phyloP scores from a whole-genome alignment of 257 asterid species.

The Mentha longifolia region DNA sequence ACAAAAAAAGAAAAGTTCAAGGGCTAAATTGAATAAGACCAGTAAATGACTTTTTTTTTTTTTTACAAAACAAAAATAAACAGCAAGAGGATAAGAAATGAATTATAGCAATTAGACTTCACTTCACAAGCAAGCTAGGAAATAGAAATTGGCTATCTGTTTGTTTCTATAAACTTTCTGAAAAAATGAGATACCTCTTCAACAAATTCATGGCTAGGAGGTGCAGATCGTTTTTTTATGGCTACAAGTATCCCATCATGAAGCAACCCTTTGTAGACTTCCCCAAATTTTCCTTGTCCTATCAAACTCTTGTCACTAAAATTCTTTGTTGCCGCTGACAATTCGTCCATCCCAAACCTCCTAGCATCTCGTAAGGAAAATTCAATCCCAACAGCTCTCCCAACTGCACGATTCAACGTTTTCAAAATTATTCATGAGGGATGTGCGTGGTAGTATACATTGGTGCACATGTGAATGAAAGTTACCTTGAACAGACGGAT shows the following conservation, averaged over 20 bases:
- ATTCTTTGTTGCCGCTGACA: slow-evolving; percentile 69
- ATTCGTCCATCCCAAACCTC: slow-evolving; percentile 68
- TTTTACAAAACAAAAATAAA: not conserved
- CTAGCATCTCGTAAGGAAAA: slow-evolving; percentile 69
- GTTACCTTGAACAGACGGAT: slow-evolving; percentile 77
- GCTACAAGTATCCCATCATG: slow-evolving; percentile 93
- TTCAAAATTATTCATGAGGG: slow-evolving; percentile 18
- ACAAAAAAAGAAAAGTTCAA: not conserved
- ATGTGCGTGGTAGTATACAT: slow-evolving; percentile 5
- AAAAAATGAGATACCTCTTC: slow-evolving; percentile 62
- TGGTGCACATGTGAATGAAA: not conserved
- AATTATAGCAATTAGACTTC: slow-evolving; percentile 19
- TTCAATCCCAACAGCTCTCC: slow-evolving; percentile 63
- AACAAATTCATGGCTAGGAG: slow-evolving; percentile 68
- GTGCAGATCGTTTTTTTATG: slow-evolving; percentile 65
- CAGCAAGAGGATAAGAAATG: not conserved
- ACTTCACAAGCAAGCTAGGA: slow-evolving; percentile 18
- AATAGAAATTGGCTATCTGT: slow-evolving; percentile 11
- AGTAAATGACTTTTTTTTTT: not conserved
- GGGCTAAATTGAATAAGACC: slow-evolving; percentile 5
- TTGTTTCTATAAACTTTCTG: slow-evolving; percentile 1
- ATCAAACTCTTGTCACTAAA: slow-evolving; percentile 78
- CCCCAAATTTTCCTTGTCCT: slow-evolving; percentile 91
- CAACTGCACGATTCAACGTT: slow-evolving; percentile 50
- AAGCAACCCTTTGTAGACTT: slow-evolving; percentile 88